phyloP scores from a whole-genome alignment of 441 rosid genomes.

The Arabidopsis hybrid region DNA sequence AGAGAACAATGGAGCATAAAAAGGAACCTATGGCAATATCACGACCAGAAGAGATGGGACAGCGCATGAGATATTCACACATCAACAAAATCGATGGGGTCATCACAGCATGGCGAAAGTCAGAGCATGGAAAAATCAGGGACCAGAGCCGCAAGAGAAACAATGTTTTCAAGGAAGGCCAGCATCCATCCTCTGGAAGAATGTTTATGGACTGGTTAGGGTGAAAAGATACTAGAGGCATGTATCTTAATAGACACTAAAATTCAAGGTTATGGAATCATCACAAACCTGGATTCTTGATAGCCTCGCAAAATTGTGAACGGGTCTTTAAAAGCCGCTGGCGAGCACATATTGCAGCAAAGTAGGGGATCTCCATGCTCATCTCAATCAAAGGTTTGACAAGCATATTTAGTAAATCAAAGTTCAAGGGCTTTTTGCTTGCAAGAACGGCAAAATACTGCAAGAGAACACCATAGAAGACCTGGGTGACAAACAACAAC shows the following conservation, averaged over 20 bases:
- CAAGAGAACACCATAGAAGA: slow-evolving; percentile 85
- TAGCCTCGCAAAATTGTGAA: slow-evolving; percentile 69
- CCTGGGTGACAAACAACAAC: slow-evolving; percentile 54
- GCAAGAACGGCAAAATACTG: slow-evolving; percentile 90
- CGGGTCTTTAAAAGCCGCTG: slow-evolving; percentile 73
- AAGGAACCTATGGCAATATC: slow-evolving; percentile 91
- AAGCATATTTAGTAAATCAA: slow-evolving; percentile 77
- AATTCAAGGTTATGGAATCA: slow-evolving; percentile 13
- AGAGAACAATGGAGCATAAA: slow-evolving; percentile 81
- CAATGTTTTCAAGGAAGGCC: slow-evolving; percentile 91
- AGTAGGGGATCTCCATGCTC: slow-evolving; percentile 89
- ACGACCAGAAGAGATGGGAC: slow-evolving; percentile 78
- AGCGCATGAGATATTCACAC: slow-evolving; percentile 94
- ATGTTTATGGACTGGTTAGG: slow-evolving; percentile 25
- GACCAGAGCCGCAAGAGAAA: slow-evolving; percentile 91
- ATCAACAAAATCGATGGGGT: slow-evolving; percentile 82
- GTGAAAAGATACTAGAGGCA: not conserved
- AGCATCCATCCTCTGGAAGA: slow-evolving; percentile 70
- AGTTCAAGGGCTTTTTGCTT: slow-evolving; percentile 72
- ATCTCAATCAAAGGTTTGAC: slow-evolving; percentile 90
- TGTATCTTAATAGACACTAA: slow-evolving; percentile 11
- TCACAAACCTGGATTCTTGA: slow-evolving; percentile 72
- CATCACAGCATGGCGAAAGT: slow-evolving; percentile 92
- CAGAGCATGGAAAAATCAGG: slow-evolving; percentile 92
- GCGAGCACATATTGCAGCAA: slow-evolving; percentile 96